Evolutionary conservation across 352 stramenopile genomes (phyloP).

Genomic region (Stramenopiles sp.): DNA sequence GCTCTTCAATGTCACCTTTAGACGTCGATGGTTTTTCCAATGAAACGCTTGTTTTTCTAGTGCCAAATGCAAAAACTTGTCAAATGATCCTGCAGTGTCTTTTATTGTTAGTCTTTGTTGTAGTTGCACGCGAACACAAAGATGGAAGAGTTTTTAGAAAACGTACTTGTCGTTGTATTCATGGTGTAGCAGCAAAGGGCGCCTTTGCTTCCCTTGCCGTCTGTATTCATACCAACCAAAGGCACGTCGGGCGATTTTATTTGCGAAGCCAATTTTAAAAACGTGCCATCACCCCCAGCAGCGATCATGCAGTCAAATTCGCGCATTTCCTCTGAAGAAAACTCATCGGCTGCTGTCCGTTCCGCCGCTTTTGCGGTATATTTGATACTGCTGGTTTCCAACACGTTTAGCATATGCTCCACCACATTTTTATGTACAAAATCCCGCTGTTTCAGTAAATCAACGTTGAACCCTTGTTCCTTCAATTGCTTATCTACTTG

Average conservation of each 20-base stretch:
- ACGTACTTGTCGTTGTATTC: slow-evolving; percentile 46
- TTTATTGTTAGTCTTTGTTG: background rate
- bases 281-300: slow-evolving; percentile 53
- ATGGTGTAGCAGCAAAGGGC: slow-evolving; percentile 61
- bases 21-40: slow-evolving; percentile 27
- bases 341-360: background rate
- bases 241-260: slow-evolving; percentile 40
- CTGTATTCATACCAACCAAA: slow-evolving; percentile 55
- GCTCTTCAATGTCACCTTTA: slow-evolving; percentile 48
- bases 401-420: background rate
- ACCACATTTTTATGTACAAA: background rate
- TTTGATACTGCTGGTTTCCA: background rate
- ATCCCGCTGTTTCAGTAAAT: background rate
- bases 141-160: slow-evolving; percentile 40
- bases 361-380: background rate
- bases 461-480: background rate
- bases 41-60: background rate
- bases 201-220: slow-evolving; percentile 51
- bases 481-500: background rate
- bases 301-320: slow-evolving; percentile 57
- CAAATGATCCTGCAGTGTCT: background rate
- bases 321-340: slow-evolving; percentile 46
- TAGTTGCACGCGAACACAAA: background rate
- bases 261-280: slow-evolving; percentile 58
- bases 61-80: background rate